Evolutionary conservation across 176 grass and related monocot species (phyloP).

Genomic region (Aegilops tauschii): DNA sequence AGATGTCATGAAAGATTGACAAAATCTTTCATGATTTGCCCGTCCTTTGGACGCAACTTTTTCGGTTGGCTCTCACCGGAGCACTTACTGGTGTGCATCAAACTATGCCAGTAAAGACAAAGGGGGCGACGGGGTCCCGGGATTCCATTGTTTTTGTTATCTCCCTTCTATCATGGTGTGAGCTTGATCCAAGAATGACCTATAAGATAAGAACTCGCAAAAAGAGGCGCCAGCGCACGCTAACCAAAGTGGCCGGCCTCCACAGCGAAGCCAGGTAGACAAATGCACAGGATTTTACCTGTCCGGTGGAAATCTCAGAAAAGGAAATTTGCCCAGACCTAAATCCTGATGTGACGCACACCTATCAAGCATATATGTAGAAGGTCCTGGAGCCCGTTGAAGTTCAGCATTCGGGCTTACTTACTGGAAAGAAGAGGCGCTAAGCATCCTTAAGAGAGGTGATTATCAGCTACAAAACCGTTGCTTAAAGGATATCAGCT

Average conservation of each 20-base stretch:
- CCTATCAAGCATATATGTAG: neutral
- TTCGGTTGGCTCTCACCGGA: neutral
- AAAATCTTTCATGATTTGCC: neutral
- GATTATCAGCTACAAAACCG: neutral
- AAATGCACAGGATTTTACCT: neutral
- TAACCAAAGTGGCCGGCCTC: constrained; percentile 11
- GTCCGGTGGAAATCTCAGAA: constrained; percentile 22
- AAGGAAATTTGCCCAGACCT: constrained; percentile 15
- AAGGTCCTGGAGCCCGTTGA: neutral
- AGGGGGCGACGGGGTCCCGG: neutral
- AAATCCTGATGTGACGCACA: constrained; percentile 22
- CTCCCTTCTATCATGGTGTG: constrained; percentile 24
- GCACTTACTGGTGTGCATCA: constrained; percentile 2
- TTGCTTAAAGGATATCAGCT: neutral
- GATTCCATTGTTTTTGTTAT: constrained; percentile 41
- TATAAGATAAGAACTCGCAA: constrained; percentile 5
- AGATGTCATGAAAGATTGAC: neutral
- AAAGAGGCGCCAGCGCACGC: constrained; percentile 22
- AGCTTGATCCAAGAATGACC: constrained; percentile 29
- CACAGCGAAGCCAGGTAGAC: neutral
- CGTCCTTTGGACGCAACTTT: neutral
- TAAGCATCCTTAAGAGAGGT: neutral
- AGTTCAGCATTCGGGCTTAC: neutral
- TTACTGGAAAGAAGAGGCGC: neutral
- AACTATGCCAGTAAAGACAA: constrained; percentile 8